A percentile compares a stretch with the other conserved stretches of the same genome.
phyloP scores from a whole-genome alignment of 2,329 filamentous ascomycete genomes.

The Venturia effusa region DNA sequence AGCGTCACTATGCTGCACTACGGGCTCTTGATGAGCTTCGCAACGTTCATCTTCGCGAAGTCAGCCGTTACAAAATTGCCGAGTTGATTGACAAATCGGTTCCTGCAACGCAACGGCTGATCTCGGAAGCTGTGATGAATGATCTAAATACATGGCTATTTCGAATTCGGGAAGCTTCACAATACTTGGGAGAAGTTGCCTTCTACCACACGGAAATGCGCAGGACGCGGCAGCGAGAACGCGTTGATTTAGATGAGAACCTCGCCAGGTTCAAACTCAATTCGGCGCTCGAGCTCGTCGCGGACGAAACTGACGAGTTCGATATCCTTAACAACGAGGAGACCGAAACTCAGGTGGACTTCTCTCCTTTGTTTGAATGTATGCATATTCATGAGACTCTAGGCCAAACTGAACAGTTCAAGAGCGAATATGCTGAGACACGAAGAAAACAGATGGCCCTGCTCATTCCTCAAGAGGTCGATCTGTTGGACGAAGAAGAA shows the following conservation, averaged over 20 bases:
- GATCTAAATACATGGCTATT: conserved; percentile 97
- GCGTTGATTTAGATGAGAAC: conserved; percentile 64
- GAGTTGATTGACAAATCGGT: conserved; percentile 95
- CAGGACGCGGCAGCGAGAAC: conserved; percentile 69
- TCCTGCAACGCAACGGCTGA: conserved; percentile 80
- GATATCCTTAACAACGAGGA: conserved; percentile 86
- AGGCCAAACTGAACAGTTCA: conserved; percentile 84
- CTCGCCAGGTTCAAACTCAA: conserved; percentile 82
- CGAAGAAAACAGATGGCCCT: conserved; percentile 86
- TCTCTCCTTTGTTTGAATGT: conserved; percentile 87
- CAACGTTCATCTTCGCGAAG: conserved; percentile 89
- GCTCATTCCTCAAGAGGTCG: conserved; percentile 65
- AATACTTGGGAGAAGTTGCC: conserved; percentile 89
- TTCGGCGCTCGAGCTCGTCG: conserved; percentile 88
- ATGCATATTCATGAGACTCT: conserved; percentile 93
- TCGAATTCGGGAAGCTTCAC: conserved; percentile 87
- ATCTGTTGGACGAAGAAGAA: conserved; percentile 71
- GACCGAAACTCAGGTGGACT: conserved; percentile 77
- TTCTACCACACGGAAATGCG: conserved; percentile 93
- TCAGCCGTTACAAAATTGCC: conserved; percentile 88
- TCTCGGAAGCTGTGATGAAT: conserved; percentile 92
- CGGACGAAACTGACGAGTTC: conserved; percentile 90
- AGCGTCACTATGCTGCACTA: conserved; percentile 90
- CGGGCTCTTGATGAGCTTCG: conserved; percentile 92
- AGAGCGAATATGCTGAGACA: conserved; percentile 83